These are phyloP conservation scores for Neopestalotiopsis rosae DNA, from an alignment of 2,329 filamentous ascomycete genomes.

Conservation along the genomic window DNA sequence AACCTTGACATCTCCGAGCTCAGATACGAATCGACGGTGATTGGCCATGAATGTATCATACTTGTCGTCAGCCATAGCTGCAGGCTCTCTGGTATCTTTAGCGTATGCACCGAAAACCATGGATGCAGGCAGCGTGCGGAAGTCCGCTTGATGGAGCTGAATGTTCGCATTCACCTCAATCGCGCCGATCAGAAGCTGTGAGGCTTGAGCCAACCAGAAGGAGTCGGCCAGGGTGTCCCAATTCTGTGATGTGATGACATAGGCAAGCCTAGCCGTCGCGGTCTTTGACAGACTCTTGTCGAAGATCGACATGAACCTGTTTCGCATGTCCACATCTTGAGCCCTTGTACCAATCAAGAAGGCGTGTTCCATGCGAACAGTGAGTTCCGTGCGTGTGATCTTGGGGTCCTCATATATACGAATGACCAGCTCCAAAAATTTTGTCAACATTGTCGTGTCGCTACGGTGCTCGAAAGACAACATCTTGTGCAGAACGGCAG, in stretches of 20 bases:
- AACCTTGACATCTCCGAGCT: slow-evolving; percentile 84
- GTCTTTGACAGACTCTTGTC: slow-evolving; percentile 94
- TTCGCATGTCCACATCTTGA: slow-evolving; percentile 94
- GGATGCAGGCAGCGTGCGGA: slow-evolving; percentile 76
- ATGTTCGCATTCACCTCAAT: slow-evolving; percentile 83
- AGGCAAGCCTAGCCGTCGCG: slow-evolving; percentile 85
- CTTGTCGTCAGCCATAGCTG: slow-evolving; percentile 79
- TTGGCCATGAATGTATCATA: slow-evolving; percentile 79
- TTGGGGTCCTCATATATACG: slow-evolving; percentile 98
- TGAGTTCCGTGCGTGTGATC: slow-evolving; percentile 92
- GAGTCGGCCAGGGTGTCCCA: slow-evolving; percentile 96
- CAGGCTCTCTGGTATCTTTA: slow-evolving; percentile 68
- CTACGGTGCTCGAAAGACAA: slow-evolving; percentile 86
- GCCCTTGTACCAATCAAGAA: slow-evolving; percentile 95
- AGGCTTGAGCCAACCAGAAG: slow-evolving; percentile 96
- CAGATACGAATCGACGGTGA: slow-evolving; percentile 82
- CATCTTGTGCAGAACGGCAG: slow-evolving; percentile 99
- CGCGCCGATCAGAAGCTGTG: slow-evolving; percentile 88
- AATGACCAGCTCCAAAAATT: slow-evolving; percentile 95
- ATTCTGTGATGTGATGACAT: slow-evolving; percentile 90
- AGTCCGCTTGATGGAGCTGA: slow-evolving; percentile 83
- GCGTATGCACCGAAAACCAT: slow-evolving; percentile 75
- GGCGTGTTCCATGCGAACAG: slow-evolving; percentile 95
- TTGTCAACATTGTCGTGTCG: slow-evolving; percentile 85
- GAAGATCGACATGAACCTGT: slow-evolving; percentile 95